phyloP scores from a whole-genome alignment of 202 grass and related monocot genomes.

The Panicum hallii region DNA sequence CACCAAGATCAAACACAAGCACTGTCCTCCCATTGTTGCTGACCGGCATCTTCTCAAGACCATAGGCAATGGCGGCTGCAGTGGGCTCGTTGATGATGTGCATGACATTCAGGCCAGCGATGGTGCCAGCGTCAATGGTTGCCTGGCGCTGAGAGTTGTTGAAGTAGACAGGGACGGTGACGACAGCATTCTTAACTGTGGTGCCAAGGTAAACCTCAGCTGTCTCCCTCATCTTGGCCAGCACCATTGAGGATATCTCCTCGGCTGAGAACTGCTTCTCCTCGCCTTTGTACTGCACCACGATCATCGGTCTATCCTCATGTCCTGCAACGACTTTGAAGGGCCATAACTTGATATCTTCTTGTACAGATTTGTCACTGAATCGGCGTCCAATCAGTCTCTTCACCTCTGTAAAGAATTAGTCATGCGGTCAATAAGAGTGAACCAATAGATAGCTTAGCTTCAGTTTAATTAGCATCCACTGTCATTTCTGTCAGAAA shows the following conservation, averaged over 20 bases:
- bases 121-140: slow-evolving; percentile 57
- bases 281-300: slow-evolving; percentile 49
- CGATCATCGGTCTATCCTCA: slow-evolving; percentile 56
- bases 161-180: slow-evolving; percentile 69
- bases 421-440: neutral
- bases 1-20: slow-evolving; percentile 65
- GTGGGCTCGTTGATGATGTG: slow-evolving; percentile 68
- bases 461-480: neutral
- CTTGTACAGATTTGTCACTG: slow-evolving; percentile 46
- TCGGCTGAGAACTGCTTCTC: slow-evolving; percentile 54
- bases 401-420: slow-evolving; percentile 58
- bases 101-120: slow-evolving; percentile 59
- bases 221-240: slow-evolving; percentile 61
- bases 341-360: slow-evolving; percentile 63
- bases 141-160: slow-evolving; percentile 68
- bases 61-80: slow-evolving; percentile 62
- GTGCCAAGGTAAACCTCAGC: slow-evolving; percentile 52
- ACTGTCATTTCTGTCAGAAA: neutral
- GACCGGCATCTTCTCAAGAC: slow-evolving; percentile 55
- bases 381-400: slow-evolving; percentile 62
- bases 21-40: slow-evolving; percentile 53
- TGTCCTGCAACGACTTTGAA: slow-evolving; percentile 55
- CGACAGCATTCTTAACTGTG: slow-evolving; percentile 53
- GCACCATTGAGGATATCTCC: slow-evolving; percentile 67
- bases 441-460: neutral